These are phyloP conservation scores for Epichloe glyceriae DNA, from an alignment of 2,329 filamentous ascomycete genomes.

Conservation along the genomic window DNA sequence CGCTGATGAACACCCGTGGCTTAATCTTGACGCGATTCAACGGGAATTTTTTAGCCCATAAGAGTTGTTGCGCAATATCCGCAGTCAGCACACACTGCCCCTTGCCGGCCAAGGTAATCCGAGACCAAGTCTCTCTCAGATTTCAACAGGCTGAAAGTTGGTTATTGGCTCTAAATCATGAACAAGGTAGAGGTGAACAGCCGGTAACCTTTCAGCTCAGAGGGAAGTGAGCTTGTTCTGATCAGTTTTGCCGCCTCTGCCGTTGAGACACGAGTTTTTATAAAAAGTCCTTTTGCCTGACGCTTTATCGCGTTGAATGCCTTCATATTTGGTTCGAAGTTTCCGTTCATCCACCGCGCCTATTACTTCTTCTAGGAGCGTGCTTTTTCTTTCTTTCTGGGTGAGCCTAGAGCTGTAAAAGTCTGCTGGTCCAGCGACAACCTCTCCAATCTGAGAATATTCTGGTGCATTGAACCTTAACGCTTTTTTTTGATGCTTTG, in stretches of 20 bases:
- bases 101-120: no score
- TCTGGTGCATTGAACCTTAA: conserved; percentile 54
- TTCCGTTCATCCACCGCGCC: conserved; percentile 37
- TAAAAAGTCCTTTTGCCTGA: conserved; percentile 87
- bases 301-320: conserved; percentile 69
- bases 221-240: background rate
- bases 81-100: no score
- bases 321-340: conserved; percentile 77
- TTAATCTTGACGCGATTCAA: background rate
- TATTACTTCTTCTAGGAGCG: conserved; percentile 74
- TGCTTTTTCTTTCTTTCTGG: conserved; percentile 79
- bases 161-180: no score
- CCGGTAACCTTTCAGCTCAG: background rate
- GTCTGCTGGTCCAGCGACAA: conserved; percentile 80
- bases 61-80: background rate
- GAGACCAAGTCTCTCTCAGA: no score
- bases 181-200: background rate
- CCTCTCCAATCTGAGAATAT: conserved; percentile 78
- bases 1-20: background rate
- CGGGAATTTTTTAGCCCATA: background rate
- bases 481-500: conserved; percentile 89
- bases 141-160: no score
- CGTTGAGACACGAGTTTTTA: conserved; percentile 51
- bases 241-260: conserved; percentile 15
- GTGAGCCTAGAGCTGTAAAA: conserved; percentile 69